A percentile compares a stretch with the other conserved stretches of the same genome.
phyloP scores from a whole-genome alignment of 2,329 filamentous ascomycete species.

The Cercospora brassicicola region DNA sequence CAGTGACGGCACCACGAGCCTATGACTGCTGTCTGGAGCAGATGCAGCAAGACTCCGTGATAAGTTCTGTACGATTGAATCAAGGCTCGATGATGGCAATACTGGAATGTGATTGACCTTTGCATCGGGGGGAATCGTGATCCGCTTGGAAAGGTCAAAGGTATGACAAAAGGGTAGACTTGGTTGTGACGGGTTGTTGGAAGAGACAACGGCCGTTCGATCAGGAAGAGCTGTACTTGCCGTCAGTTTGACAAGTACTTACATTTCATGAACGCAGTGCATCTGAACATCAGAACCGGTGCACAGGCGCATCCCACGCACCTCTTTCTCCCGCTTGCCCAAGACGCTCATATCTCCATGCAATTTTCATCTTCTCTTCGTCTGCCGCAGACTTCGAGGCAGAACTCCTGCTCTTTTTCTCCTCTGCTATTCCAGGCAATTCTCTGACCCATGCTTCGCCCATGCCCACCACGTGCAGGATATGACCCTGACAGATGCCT shows the following conservation, averaged over 20 bases:
- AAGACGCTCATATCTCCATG: slow-evolving; percentile 90
- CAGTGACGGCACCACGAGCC: slow-evolving; percentile 79
- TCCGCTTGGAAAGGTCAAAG: slow-evolving; percentile 55
- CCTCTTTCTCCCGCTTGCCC: slow-evolving; percentile 69
- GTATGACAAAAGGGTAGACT: slow-evolving; percentile 50
- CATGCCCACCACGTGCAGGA: slow-evolving; percentile 79
- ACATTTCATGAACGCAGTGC: slow-evolving; percentile 17
- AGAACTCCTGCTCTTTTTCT: slow-evolving; percentile 34
- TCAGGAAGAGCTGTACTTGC: slow-evolving; percentile 36
- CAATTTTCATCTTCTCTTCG: slow-evolving; percentile 91
- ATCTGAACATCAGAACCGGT: not conserved
- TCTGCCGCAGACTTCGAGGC: slow-evolving; percentile 43
- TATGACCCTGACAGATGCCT: slow-evolving; percentile 86
- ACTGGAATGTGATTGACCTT: slow-evolving; percentile 55
- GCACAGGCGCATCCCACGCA: slow-evolving; percentile 44
- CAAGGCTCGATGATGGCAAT: slow-evolving; percentile 66
- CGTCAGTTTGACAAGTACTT: slow-evolving; percentile 21
- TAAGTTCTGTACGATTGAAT: slow-evolving; percentile 62
- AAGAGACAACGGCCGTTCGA: slow-evolving; percentile 23
- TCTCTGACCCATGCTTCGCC: slow-evolving; percentile 79
- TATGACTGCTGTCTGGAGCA: slow-evolving; percentile 66
- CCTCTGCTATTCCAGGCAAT: slow-evolving; percentile 67
- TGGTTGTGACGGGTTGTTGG: slow-evolving; percentile 14
- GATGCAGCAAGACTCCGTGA: slow-evolving; percentile 58
- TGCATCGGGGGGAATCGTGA: slow-evolving; percentile 44